These are phyloP conservation scores for Aegilops longissima DNA, from an alignment of 176 grass and related monocot genomes.

Conservation along the genomic window DNA sequence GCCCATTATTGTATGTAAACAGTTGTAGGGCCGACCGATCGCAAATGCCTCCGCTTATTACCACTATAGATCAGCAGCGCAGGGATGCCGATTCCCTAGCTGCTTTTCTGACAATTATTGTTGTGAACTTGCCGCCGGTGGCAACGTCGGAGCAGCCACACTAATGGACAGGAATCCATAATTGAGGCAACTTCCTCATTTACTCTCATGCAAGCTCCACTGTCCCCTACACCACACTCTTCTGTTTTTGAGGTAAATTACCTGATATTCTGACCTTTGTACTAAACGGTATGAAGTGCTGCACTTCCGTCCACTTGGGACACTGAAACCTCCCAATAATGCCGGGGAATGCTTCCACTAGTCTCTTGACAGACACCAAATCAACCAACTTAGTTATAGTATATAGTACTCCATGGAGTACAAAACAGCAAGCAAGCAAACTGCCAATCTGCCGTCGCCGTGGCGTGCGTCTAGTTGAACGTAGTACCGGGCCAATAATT, in stretches of 20 bases:
- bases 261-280: background rate
- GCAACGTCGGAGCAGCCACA: background rate
- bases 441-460: background rate
- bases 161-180: conserved; percentile 1
- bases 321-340: background rate
- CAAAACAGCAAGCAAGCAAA: background rate
- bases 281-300: background rate
- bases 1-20: background rate
- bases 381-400: too few relatives aligned
- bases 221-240: background rate
- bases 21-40: background rate
- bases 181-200: background rate
- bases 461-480: background rate
- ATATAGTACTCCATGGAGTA: too few relatives aligned
- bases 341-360: background rate
- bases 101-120: background rate
- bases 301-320: background rate
- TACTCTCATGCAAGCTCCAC: background rate
- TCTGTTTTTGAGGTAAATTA: background rate
- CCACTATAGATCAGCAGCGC: background rate
- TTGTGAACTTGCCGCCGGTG: background rate
- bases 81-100: background rate
- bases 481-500: too few relatives aligned
- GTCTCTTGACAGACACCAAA: background rate
- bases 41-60: background rate